phyloP scores from a whole-genome alignment of 2,329 filamentous ascomycete species.

The Colletotrichum sp. region DNA sequence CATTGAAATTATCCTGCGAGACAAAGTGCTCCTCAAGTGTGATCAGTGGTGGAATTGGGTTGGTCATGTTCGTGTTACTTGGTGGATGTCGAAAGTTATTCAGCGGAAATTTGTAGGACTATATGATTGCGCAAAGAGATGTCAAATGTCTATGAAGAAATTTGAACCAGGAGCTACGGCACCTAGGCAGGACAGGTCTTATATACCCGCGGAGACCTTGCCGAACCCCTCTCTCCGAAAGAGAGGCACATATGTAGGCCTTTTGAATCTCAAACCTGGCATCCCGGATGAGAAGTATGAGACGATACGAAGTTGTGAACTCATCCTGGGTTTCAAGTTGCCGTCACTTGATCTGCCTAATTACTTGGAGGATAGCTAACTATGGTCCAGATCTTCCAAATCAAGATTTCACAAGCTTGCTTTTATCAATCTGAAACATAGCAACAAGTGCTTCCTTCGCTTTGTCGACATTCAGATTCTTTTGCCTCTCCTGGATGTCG shows the following conservation, averaged over 20 bases:
- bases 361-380: not conserved
- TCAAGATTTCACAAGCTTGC: not conserved
- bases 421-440: not conserved
- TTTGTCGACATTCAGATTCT: not conserved
- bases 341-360: not conserved
- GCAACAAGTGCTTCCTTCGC: not conserved
- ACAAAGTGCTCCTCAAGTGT: constrained; percentile 47
- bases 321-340: not conserved
- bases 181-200: not conserved
- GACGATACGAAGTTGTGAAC: not conserved
- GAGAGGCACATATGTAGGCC: not conserved
- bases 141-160: too few relatives aligned
- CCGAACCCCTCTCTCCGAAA: not conserved
- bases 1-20: constrained; percentile 23
- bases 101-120: not conserved
- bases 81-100: not conserved
- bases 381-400: not conserved
- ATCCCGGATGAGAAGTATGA: not conserved
- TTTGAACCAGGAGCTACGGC: not conserved
- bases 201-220: not conserved
- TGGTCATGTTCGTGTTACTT: not conserved
- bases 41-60: constrained; percentile 32
- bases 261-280: not conserved
- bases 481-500: not conserved
- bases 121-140: not conserved